Percentiles rank a stretch among this genome's conserved stretches.
Conservation (phyloP, 441 rosid genomes). For the Bruguiera hainesii region DNA sequence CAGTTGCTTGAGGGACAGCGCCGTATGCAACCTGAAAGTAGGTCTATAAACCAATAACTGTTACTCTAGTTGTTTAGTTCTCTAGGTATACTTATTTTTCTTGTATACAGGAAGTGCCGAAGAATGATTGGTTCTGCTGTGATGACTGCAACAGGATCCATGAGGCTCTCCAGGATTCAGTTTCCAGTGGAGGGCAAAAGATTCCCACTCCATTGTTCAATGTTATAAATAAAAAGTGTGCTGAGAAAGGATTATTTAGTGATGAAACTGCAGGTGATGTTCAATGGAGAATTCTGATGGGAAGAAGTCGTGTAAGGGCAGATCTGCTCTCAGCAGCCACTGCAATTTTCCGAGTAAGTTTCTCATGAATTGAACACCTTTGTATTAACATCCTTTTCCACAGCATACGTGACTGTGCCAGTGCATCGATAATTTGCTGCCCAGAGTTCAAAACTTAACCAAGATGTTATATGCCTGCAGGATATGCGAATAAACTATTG, state of each 20-base stretch:
- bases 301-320: slow-evolving; percentile 62
- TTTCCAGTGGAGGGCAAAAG: slow-evolving; percentile 55
- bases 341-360: slow-evolving; percentile 84
- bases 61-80: slow-evolving; percentile 12
- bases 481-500: too few species aligned
- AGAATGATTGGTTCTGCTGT: slow-evolving; percentile 85
- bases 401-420: too few species aligned
- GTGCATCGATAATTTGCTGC: background rate
- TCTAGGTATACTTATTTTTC: slow-evolving; percentile 15
- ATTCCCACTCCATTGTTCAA: slow-evolving; percentile 52
- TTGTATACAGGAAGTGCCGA: slow-evolving; percentile 69
- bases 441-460: background rate
- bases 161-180: slow-evolving; percentile 49
- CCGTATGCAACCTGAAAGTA: slow-evolving; percentile 76
- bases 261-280: slow-evolving; percentile 43
- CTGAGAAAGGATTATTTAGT: slow-evolving; percentile 47
- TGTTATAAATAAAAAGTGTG: slow-evolving; percentile 55
- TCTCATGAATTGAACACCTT: background rate
- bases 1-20: slow-evolving; percentile 77
- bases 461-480: too few species aligned
- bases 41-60: slow-evolving; percentile 24
- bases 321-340: slow-evolving; percentile 79
- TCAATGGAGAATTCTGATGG: slow-evolving; percentile 77
- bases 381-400: too few species aligned
- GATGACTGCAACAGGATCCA: slow-evolving; percentile 70